phyloP scores from a whole-genome alignment of 805 yeast genomes.

The Metschnikowia gelsemii region DNA sequence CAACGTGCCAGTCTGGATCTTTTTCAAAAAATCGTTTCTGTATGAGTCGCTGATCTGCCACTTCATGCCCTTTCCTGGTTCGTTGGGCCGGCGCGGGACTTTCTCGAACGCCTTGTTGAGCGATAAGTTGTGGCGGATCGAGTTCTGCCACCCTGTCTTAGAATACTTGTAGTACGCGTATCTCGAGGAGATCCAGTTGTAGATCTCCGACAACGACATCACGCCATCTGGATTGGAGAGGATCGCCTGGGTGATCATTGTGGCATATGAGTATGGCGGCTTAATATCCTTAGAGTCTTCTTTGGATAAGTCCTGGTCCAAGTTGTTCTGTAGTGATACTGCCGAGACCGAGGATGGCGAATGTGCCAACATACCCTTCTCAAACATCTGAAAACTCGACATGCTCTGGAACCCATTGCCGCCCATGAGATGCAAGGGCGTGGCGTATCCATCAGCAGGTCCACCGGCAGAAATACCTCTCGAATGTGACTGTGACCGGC shows the following conservation, averaged over 20 bases:
- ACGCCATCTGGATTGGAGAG: constrained; percentile 84
- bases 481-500: no score
- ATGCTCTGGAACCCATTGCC: constrained; percentile 13
- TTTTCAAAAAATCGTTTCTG: constrained; percentile 77
- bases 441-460: constrained; percentile 6
- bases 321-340: constrained; percentile 43
- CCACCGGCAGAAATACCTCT: constrained; percentile 8
- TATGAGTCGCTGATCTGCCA: constrained; percentile 93
- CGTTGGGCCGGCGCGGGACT: constrained; percentile 91
- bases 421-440: background rate
- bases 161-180: constrained; percentile 91
- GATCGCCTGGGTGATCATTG: constrained; percentile 97
- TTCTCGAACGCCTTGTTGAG: constrained; percentile 96
- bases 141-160: constrained; percentile 98
- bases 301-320: constrained; percentile 68
- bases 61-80: constrained; percentile 99
- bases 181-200: constrained; percentile 82
- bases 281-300: constrained; percentile 92
- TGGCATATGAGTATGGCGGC: constrained; percentile 96
- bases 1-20: constrained; percentile 73
- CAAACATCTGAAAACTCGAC: constrained; percentile 54
- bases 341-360: constrained; percentile 42
- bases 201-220: constrained; percentile 85
- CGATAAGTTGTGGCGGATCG: constrained; percentile 92
- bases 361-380: constrained; percentile 39